Evolutionary conservation across 2,329 filamentous ascomycete genomes (phyloP), one percentile per base, ranked within the genome.

Genomic region (Periconia macrospinosa): DNA sequence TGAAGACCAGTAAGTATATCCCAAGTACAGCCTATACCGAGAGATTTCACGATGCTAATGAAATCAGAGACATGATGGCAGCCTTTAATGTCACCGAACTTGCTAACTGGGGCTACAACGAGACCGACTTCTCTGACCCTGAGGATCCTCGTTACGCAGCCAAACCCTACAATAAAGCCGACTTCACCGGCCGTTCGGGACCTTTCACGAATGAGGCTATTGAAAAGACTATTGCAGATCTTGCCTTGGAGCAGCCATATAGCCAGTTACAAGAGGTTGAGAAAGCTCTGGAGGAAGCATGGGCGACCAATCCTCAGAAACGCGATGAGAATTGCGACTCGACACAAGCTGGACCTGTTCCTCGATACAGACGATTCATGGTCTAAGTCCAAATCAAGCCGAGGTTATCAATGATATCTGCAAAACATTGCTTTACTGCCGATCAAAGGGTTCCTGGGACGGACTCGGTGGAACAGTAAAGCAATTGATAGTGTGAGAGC

Each of bases 41-140:
- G 15, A 37, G 11, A 6, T 10, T 8, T 27, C 23, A 8, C 23
- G 8, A 27, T 27, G 23, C 8, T 27, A 37, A 6, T 3, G 23
- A 76, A 60, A 75, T 76, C 53, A 60, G 75, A 53, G 69, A 71
- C 45, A 77, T 77, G 76, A 71, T 77, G 71, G 75, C 65, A 5
- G 75, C 70, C 2, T 75, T 78, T 61, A 76, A 78, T 52, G 69
- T 75, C 49, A 74, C 73, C 1, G 51, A 59, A 7, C 67, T 78
- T 1, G 47, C 52, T 15, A 48, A 65, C 18, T 60, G 63, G 40
- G 68, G 68, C 5, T 70, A 71, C 54, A 51, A 57, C 20, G 65
- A 72, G 41, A 72, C 68, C 1, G 61, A 66, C 27, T 66, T 66
- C 49, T 56, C 58, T 14, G 59, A 69, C 48, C 67, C 67, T 2